Evolutionary conservation across 805 yeast species (phyloP).

Genomic region (Schizosaccharomyces lindneri): DNA sequence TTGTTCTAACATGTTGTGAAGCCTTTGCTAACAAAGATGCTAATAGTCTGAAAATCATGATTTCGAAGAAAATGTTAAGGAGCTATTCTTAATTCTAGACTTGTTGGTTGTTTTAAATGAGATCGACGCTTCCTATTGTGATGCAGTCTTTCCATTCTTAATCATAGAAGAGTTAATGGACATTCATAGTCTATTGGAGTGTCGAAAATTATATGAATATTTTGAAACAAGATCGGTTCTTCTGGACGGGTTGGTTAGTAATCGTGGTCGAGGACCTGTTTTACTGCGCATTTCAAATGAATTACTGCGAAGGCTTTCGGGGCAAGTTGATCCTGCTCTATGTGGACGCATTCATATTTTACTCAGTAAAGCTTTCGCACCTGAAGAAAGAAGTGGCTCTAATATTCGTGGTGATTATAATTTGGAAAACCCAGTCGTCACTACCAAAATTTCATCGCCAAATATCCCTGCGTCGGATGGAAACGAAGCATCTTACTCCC

Average conservation of each 20-base stretch:
- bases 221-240: neutral
- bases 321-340: conserved; percentile 13
- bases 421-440: conserved; percentile 9
- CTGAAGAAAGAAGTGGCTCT: conserved; percentile 16
- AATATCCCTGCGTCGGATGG: neutral
- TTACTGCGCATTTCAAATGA: conserved; percentile 14
- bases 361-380: conserved; percentile 15
- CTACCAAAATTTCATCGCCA: neutral
- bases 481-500: neutral
- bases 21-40: neutral
- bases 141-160: neutral
- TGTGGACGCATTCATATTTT: conserved; percentile 15
- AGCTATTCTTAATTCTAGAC: neutral
- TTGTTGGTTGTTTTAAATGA: neutral
- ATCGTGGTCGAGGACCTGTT: neutral
- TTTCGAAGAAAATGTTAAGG: neutral
- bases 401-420: conserved; percentile 16
- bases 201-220: neutral
- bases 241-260: neutral
- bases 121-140: neutral
- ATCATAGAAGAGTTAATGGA: conserved; percentile 1
- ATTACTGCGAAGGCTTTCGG: conserved; percentile 13
- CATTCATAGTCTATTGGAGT: neutral
- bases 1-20: neutral
- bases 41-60: neutral